These are phyloP conservation scores for Onygena corvina DNA, from an alignment of 2,329 filamentous ascomycete genomes.

Conservation along the genomic window DNA sequence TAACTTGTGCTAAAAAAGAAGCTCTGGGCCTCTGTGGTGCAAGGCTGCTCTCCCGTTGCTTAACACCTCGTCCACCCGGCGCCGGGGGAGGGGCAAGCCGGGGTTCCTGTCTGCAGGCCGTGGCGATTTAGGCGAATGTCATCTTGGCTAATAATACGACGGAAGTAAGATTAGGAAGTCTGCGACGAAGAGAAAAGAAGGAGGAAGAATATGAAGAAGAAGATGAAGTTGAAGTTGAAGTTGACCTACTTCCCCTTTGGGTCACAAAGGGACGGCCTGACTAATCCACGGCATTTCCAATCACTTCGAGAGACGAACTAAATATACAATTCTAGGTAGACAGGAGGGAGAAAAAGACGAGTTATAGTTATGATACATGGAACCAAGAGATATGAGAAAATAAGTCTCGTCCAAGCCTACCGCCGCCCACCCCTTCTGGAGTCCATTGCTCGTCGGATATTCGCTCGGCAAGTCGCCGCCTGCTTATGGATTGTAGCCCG, in stretches of 20 bases:
- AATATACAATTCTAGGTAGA: too few species aligned
- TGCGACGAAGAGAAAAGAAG: background rate
- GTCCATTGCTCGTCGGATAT: constrained; percentile 34
- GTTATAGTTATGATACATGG: too few species aligned
- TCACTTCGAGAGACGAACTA: too few species aligned
- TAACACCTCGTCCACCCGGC: background rate
- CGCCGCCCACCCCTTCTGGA: background rate
- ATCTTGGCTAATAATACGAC: background rate
- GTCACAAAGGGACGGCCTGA: background rate
- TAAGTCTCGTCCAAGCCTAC: background rate
- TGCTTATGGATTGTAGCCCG: constrained; percentile 66
- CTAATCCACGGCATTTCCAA: background rate
- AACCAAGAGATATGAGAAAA: background rate
- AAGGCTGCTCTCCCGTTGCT: constrained; percentile 2
- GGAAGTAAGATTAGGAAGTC: background rate
- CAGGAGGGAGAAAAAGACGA: too few species aligned
- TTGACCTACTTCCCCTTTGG: background rate
- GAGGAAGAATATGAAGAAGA: background rate
- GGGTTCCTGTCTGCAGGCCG: background rate
- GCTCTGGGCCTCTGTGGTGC: background rate
- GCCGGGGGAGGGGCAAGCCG: background rate
- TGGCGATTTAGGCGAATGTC: constrained; percentile 3
- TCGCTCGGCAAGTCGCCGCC: constrained; percentile 65
- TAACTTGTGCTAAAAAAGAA: background rate
- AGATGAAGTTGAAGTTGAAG: background rate